Percentiles rank a stretch among this genome's conserved stretches.
These are phyloP conservation scores for Borealophlyctis nickersoniae DNA, from an alignment of 192 early-diverging fungal species.

Conservation along the genomic window DNA sequence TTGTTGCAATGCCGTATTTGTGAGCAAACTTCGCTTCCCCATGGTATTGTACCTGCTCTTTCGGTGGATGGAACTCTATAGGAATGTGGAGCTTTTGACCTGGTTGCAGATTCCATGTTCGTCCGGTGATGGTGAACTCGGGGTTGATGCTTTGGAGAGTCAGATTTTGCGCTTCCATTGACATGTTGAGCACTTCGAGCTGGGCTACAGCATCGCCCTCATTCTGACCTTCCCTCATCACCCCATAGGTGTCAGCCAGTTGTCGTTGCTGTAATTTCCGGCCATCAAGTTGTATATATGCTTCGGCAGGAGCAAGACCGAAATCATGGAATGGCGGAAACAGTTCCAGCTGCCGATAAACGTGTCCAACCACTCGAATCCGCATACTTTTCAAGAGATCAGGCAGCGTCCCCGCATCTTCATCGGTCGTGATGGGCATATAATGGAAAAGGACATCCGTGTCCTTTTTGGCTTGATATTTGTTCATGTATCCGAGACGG, in stretches of 20 bases:
- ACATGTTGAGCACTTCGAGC: conserved; percentile 52
- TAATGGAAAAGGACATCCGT: conserved; percentile 49
- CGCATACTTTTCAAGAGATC: conserved; percentile 36
- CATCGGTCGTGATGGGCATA: conserved; percentile 49
- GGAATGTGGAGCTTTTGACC: conserved; percentile 53
- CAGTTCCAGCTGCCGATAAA: conserved; percentile 48
- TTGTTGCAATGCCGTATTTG: conserved; percentile 43
- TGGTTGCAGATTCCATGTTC: conserved; percentile 49
- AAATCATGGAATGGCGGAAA: conserved; percentile 53
- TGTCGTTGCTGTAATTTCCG: conserved; percentile 14
- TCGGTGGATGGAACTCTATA: conserved; percentile 56
- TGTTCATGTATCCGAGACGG: conserved; percentile 43
- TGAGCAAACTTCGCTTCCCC: conserved; percentile 56
- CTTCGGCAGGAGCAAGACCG: conserved; percentile 49
- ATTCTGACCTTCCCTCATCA: conserved; percentile 22
- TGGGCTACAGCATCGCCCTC: conserved; percentile 15
- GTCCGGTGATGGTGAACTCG: conserved; percentile 50
- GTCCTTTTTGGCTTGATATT: conserved; percentile 45
- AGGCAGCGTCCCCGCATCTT: conserved; percentile 23
- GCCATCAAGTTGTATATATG: conserved; percentile 21
- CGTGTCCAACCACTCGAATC: conserved; percentile 37
- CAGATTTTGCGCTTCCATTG: conserved; percentile 54
- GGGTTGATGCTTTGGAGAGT: conserved; percentile 41
- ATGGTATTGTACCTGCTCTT: conserved; percentile 55
- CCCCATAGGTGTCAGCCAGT: conserved; percentile 25